phyloP scores from a whole-genome alignment of 805 yeast species.

The Monosporozyma aquatica region DNA sequence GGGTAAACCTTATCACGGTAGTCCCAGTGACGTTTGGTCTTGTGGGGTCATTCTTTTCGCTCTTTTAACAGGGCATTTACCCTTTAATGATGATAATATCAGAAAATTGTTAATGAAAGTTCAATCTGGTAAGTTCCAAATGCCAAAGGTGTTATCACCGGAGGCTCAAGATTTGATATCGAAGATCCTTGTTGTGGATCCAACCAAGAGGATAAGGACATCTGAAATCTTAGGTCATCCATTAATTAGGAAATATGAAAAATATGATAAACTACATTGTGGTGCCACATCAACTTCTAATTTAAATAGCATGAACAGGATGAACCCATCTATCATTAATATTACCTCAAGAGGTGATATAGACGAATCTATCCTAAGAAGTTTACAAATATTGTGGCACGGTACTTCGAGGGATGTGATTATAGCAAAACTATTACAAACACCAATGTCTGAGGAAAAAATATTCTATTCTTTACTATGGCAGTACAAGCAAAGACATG shows the following conservation, averaged over 20 bases:
- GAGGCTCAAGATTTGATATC: constrained; percentile 64
- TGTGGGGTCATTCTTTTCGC: constrained; percentile 81
- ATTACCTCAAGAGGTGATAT: constrained; percentile 38
- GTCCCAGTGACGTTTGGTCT: constrained; percentile 82
- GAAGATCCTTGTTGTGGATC: constrained; percentile 61
- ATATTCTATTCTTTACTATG: constrained; percentile 67
- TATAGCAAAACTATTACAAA: constrained; percentile 43
- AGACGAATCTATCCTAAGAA: constrained; percentile 66
- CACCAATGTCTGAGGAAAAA: constrained; percentile 62
- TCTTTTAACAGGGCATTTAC: constrained; percentile 67
- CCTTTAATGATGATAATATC: constrained; percentile 77
- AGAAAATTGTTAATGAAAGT: constrained; percentile 63
- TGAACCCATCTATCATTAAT: constrained; percentile 11
- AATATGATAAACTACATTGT: constrained; percentile 10
- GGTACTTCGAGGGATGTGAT: constrained; percentile 57
- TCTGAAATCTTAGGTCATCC: constrained; percentile 68
- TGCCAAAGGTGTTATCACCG: constrained; percentile 53
- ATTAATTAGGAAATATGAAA: constrained; percentile 55
- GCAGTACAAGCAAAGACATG: constrained; percentile 67
- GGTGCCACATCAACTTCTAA: constrained; percentile 26
- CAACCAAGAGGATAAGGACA: constrained; percentile 61
- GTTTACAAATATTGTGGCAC: constrained; percentile 72
- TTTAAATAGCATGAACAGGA: constrained; percentile 16
- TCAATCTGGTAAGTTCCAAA: constrained; percentile 63
- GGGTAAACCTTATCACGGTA: constrained; percentile 72